Percentiles rank a stretch among this genome's conserved stretches.
Conservation (phyloP, 1,139 yeast species). For the Starmera stellimalicola region DNA sequence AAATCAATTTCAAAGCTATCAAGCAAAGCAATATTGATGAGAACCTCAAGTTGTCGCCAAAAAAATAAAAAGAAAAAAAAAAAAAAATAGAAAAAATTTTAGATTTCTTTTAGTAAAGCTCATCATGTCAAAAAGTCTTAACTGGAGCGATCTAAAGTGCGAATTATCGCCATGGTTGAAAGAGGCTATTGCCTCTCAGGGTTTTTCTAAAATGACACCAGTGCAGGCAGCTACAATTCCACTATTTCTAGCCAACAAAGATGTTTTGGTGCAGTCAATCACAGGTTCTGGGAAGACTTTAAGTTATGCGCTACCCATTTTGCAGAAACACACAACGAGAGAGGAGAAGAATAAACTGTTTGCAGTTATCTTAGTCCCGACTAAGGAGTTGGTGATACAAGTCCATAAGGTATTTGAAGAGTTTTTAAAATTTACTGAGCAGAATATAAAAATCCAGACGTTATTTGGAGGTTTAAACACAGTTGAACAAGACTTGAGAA, state of each 20-base stretch:
- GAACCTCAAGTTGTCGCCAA: background rate
- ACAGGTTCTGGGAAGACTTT: conserved; percentile 96
- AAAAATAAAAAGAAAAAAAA: background rate
- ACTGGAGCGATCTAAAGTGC: conserved; percentile 27
- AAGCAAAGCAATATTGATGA: too few relatives aligned
- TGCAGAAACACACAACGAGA: conserved; percentile 47
- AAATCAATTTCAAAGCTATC: too few relatives aligned
- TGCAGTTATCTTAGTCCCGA: conserved; percentile 75
- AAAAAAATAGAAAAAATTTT: background rate
- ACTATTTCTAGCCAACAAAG: conserved; percentile 76
- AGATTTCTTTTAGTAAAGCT: too few relatives aligned
- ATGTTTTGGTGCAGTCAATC: conserved; percentile 92
- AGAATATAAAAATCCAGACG: conserved; percentile 51
- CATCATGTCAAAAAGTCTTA: conserved; percentile 20
- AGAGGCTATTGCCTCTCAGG: conserved; percentile 61
- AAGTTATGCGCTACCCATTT: conserved; percentile 75
- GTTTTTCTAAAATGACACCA: conserved; percentile 84
- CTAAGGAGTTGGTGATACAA: conserved; percentile 86
- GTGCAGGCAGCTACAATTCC: conserved; percentile 97
- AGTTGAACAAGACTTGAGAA: conserved; percentile 65
- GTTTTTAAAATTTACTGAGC: conserved; percentile 46
- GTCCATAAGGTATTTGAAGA: conserved; percentile 58
- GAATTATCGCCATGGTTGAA: conserved; percentile 33
- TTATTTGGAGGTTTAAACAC: conserved; percentile 71
- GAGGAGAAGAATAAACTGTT: conserved; percentile 40